These are phyloP conservation scores for Colletotrichum filicis DNA, from an alignment of 2,329 filamentous ascomycete species.

Conservation along the genomic window DNA sequence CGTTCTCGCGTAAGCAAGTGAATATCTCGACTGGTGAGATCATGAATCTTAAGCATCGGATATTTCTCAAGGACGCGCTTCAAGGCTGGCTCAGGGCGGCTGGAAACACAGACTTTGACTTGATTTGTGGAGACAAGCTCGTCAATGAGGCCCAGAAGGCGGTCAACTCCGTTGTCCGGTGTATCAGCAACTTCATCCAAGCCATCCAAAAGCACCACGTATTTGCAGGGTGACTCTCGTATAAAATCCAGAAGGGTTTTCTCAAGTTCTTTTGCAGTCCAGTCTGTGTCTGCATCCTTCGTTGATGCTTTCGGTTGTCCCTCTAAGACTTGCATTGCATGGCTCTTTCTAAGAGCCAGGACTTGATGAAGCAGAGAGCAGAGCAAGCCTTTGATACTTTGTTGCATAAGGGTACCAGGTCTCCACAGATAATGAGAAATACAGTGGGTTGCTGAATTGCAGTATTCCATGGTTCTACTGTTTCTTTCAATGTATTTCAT, in stretches of 20 bases:
- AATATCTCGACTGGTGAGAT: not conserved
- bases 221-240: not conserved
- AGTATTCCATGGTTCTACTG: not conserved
- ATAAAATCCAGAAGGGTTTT: not conserved
- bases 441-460: rapidly evolving
- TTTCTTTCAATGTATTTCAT: constrained; percentile 41
- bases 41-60: not conserved
- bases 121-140: not conserved
- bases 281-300: not conserved
- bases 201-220: not conserved
- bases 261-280: not conserved
- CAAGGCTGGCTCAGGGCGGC: not conserved
- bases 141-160: not conserved
- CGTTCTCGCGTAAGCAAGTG: not conserved
- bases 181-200: not conserved
- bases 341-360: too few species aligned
- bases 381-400: not conserved
- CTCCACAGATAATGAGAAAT: not conserved
- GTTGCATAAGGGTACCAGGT: not conserved
- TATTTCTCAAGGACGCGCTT: rapidly evolving
- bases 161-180: rapidly evolving
- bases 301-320: not conserved
- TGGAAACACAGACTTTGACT: not conserved
- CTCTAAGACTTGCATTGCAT: rapidly evolving
- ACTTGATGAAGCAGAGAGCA: not conserved